These are phyloP conservation scores for Aspergillus arachidicola DNA, from an alignment of 2,329 filamentous ascomycete species.

Conservation along the genomic window DNA sequence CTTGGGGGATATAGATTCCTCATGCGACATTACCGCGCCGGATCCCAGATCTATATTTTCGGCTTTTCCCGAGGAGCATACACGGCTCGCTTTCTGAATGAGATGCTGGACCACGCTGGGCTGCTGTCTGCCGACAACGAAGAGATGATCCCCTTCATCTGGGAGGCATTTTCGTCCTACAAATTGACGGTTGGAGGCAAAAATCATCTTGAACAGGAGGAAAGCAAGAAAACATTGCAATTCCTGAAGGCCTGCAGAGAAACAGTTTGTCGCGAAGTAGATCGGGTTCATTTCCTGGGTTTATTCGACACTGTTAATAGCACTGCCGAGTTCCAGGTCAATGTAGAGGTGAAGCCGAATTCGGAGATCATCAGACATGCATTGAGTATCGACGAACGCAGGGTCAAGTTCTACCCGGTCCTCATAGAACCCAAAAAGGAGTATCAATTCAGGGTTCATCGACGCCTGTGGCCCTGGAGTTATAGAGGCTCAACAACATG, in stretches of 20 bases:
- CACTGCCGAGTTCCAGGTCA: slow-evolving; percentile 22
- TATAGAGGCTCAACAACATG: not conserved
- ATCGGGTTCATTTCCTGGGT: slow-evolving; percentile 25
- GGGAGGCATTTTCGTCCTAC: slow-evolving; percentile 19
- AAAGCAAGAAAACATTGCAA: not conserved
- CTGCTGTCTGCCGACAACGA: slow-evolving; percentile 25
- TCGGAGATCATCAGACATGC: slow-evolving; percentile 56
- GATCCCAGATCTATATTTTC: slow-evolving; percentile 26
- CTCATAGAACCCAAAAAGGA: slow-evolving; percentile 6
- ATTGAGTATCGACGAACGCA: slow-evolving; percentile 46
- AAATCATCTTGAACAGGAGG: not conserved
- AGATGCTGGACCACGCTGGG: slow-evolving; percentile 25
- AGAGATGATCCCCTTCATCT: slow-evolving; percentile 23
- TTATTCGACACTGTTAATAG: slow-evolving; percentile 33
- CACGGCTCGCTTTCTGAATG: slow-evolving; percentile 27
- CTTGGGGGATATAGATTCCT: slow-evolving; percentile 25
- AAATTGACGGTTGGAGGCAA: slow-evolving; percentile 12
- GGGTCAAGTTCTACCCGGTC: slow-evolving; percentile 7
- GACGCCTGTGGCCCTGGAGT: not conserved
- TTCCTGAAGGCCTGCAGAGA: slow-evolving; percentile 7
- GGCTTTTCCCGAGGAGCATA: slow-evolving; percentile 30
- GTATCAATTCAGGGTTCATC: not conserved
- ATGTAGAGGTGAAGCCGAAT: slow-evolving; percentile 24
- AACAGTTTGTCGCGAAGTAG: slow-evolving; percentile 22
- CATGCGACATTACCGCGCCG: slow-evolving; percentile 18